These are phyloP conservation scores for Mycena belliarum DNA, from an alignment of 768 basidiomycete genomes.

Conservation along the genomic window DNA sequence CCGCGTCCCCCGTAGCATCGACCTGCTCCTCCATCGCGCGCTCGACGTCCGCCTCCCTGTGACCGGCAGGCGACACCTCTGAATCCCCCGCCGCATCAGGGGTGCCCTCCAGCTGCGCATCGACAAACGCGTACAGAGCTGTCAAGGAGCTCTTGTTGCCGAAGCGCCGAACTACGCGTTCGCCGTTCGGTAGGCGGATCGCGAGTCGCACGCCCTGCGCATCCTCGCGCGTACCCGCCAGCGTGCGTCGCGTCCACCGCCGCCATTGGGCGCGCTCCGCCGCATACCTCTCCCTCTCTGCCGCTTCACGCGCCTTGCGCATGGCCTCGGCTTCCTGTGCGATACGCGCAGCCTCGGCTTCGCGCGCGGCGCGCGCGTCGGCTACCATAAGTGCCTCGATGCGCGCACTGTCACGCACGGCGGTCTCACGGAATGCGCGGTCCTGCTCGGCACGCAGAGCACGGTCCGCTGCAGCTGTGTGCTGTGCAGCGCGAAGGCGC, in stretches of 20 bases:
- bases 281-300: slow-evolving; percentile 36
- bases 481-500: slow-evolving; percentile 54
- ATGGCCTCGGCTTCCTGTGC: slow-evolving; percentile 34
- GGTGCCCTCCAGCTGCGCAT: slow-evolving; percentile 51
- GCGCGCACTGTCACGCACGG: slow-evolving; percentile 65
- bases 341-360: slow-evolving; percentile 31
- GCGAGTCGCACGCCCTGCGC: slow-evolving; percentile 44
- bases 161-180: slow-evolving; percentile 63
- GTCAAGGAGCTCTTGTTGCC: slow-evolving; percentile 50
- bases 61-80: slow-evolving; percentile 38
- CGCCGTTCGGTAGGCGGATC: slow-evolving; percentile 56
- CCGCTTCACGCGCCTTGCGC: slow-evolving; percentile 35
- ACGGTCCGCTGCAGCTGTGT: slow-evolving; percentile 54
- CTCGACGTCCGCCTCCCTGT: slow-evolving; percentile 39
- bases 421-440: slow-evolving; percentile 68
- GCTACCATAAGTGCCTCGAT: slow-evolving; percentile 56
- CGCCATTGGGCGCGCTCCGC: slow-evolving; percentile 54
- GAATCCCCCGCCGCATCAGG: slow-evolving; percentile 41
- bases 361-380: slow-evolving; percentile 35
- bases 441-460: slow-evolving; percentile 80
- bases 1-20: slow-evolving; percentile 17
- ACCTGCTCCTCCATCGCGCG: slow-evolving; percentile 34
- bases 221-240: slow-evolving; percentile 37
- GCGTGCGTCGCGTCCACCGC: slow-evolving; percentile 52
- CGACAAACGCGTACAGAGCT: slow-evolving; percentile 73